phyloP scores from a whole-genome alignment of 2,329 filamentous ascomycete genomes.

The Cercospora beticola region DNA sequence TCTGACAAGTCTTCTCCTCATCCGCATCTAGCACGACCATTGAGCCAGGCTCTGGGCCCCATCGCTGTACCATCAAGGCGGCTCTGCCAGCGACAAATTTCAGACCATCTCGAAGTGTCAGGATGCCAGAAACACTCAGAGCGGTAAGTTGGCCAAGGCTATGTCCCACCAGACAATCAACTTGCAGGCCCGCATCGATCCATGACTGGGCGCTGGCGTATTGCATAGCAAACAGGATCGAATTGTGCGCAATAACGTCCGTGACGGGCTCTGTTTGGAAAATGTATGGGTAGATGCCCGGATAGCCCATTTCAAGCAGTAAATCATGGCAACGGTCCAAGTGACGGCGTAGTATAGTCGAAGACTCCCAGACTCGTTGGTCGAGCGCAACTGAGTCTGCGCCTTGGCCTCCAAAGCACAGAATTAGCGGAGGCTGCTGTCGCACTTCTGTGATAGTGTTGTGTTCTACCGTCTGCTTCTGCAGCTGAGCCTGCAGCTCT shows the following conservation, averaged over 20 bases:
- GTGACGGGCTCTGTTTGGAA: conserved; percentile 14
- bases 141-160: conserved; percentile 21
- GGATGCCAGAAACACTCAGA: conserved; percentile 9
- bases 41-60: conserved; percentile 14
- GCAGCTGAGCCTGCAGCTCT: neutral
- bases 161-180: conserved; percentile 17
- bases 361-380: conserved; percentile 2
- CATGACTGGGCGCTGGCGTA: conserved; percentile 19
- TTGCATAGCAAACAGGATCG: conserved; percentile 17
- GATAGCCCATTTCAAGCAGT: conserved; percentile 2
- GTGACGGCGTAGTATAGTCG: conserved; percentile 7
- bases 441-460: neutral
- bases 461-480: neutral
- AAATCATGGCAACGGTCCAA: conserved; percentile 16
- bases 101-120: conserved; percentile 13
- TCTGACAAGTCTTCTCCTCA: neutral
- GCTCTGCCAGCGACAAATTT: conserved; percentile 16
- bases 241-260: conserved; percentile 16
- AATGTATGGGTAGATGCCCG: conserved; percentile 18
- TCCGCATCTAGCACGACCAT: conserved; percentile 19
- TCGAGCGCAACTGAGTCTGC: conserved; percentile 13
- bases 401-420: conserved; percentile 23
- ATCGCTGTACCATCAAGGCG: conserved; percentile 5
- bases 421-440: conserved; percentile 1
- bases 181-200: conserved; percentile 16